Conservation (phyloP, 495 filamentous ascomycete species). For the Recurvomyces mirabilis region DNA sequence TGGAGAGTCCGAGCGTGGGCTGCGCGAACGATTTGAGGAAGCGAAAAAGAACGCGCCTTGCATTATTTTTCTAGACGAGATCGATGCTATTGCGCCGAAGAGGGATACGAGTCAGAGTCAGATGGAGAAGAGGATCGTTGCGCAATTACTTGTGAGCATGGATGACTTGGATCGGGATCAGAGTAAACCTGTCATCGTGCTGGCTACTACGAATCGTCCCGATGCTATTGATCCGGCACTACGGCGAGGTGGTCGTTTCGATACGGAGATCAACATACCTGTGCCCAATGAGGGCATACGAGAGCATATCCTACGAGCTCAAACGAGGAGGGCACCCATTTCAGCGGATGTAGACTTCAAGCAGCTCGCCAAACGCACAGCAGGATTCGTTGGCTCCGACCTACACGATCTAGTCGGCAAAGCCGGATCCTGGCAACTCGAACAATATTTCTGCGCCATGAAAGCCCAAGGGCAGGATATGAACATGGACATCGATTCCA, state of each 20-base stretch:
- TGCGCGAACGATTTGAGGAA: constrained; percentile 83
- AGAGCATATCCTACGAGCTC: constrained; percentile 70
- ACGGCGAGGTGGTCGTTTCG: constrained; percentile 75
- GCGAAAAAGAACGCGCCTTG: constrained; percentile 81
- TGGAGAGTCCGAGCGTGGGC: constrained; percentile 88
- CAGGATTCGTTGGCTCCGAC: constrained; percentile 94
- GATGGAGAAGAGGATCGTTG: constrained; percentile 95
- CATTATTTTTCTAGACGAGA: constrained; percentile 91
- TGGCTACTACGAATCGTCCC: constrained; percentile 87
- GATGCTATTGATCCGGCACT: constrained; percentile 83
- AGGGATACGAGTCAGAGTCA: constrained; percentile 88
- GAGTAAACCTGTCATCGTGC: constrained; percentile 82
- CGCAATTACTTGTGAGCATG: constrained; percentile 75
- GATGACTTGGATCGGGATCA: constrained; percentile 60
- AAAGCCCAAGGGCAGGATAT: constrained; percentile 24
- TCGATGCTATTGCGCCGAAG: constrained; percentile 91
- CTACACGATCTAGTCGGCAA: constrained; percentile 39
- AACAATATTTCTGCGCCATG: constrained; percentile 28
- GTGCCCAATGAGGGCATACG: constrained; percentile 78
- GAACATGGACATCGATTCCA: constrained; percentile 24
- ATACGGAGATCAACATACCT: constrained; percentile 89
- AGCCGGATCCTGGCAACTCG: constrained; percentile 56
- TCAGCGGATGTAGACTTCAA: constrained; percentile 65
- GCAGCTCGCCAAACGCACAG: constrained; percentile 74
- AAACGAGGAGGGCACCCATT: constrained; percentile 59